A percentile compares a stretch with the other conserved stretches of the same genome.
These are phyloP conservation scores for Nidula niveotomentosa DNA, from an alignment of 1,284 basidiomycete genomes.

Conservation along the genomic window DNA sequence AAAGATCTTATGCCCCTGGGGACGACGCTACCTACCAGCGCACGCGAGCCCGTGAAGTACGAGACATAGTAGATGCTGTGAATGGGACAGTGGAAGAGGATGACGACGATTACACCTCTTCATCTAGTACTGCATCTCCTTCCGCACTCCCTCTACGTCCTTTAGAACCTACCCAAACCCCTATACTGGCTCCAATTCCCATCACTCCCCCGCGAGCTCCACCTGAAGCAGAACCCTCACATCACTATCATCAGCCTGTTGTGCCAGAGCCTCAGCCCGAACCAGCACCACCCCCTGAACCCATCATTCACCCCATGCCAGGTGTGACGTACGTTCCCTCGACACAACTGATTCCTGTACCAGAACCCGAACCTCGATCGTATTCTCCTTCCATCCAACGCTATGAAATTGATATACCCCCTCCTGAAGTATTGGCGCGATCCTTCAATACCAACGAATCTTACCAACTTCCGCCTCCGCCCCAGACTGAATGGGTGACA, in stretches of 20 bases:
- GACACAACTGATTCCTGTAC: neutral
- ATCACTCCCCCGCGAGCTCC: neutral
- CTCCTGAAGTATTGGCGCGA: conserved; percentile 20
- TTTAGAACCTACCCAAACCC: neutral
- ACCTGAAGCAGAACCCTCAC: neutral
- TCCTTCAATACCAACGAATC: conserved; percentile 17
- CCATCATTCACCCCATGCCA: conserved; percentile 1
- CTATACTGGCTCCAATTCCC: neutral
- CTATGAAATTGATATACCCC: conserved; percentile 28
- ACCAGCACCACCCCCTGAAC: conserved; percentile 1
- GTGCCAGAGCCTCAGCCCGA: neutral
- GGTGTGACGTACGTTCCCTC: conserved; percentile 7
- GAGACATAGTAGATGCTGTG: neutral
- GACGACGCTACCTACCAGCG: conserved; percentile 2
- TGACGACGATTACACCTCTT: neutral
- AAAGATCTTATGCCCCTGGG: neutral
- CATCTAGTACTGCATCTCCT: neutral
- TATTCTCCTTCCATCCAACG: conserved; percentile 21
- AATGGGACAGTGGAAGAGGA: conserved; percentile 5
- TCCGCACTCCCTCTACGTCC: neutral
- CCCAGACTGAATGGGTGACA: conserved; percentile 28
- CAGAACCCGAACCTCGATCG: conserved; percentile 6
- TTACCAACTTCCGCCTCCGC: conserved; percentile 12
- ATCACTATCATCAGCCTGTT: neutral
- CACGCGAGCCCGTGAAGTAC: neutral